phyloP scores from a whole-genome alignment of 176 grass and related monocot species.

The Dendrocalamus sinicus region DNA sequence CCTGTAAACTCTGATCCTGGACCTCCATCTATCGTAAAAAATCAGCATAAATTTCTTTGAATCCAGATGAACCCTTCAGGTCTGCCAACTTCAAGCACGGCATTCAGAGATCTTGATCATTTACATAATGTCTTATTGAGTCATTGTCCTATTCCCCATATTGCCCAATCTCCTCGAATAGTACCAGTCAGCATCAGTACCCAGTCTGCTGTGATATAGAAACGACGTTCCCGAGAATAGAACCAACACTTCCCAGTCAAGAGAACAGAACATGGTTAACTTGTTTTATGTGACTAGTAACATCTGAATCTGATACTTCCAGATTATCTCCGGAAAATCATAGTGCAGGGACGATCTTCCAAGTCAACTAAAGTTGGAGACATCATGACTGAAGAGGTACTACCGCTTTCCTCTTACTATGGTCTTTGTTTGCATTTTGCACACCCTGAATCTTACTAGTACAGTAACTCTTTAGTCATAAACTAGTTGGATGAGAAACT shows the following conservation, averaged over 20 bases:
- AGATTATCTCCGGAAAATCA: slow-evolving; percentile 99
- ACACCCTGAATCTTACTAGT: slow-evolving; percentile 20
- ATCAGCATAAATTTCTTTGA: not conserved
- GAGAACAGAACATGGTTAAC: not conserved
- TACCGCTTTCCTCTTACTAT: not conserved
- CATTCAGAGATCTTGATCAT: not conserved
- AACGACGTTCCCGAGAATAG: not conserved
- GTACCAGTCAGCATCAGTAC: not conserved
- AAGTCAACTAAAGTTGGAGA: slow-evolving; percentile 99
- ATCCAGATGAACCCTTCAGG: not conserved
- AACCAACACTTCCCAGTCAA: not conserved
- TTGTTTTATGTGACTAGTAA: not conserved
- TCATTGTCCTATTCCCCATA: not conserved
- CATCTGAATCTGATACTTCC: slow-evolving; percentile 31
- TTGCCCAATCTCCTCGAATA: not conserved
- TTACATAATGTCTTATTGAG: not conserved
- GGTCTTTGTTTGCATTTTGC: not conserved
- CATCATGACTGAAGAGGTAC: slow-evolving; percentile 99
- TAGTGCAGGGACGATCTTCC: slow-evolving; percentile 95
- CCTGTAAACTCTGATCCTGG: not conserved
- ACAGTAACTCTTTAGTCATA: not conserved
- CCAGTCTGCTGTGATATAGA: not conserved
- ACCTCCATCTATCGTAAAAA: slow-evolving; percentile 2
- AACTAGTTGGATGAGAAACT: not conserved
- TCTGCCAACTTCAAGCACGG: not conserved